These are phyloP conservation scores for Pseudomicrostroma phylloplanum DNA, from an alignment of 1,284 basidiomycete genomes.

Conservation along the genomic window DNA sequence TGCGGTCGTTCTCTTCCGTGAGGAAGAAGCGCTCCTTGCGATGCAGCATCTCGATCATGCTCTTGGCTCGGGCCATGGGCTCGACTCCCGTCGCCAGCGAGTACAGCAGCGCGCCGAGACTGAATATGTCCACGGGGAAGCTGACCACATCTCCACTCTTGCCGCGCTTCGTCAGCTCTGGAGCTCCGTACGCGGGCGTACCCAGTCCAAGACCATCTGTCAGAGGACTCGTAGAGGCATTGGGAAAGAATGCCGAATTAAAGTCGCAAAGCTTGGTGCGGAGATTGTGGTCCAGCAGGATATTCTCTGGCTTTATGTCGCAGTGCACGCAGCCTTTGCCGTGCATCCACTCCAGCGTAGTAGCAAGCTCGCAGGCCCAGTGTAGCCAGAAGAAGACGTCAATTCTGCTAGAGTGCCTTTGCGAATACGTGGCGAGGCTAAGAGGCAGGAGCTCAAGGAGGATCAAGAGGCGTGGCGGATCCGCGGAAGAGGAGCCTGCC, in stretches of 20 bases:
- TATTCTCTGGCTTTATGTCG: slow-evolving; percentile 49
- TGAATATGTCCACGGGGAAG: slow-evolving; percentile 44
- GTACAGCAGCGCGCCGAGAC: slow-evolving; percentile 44
- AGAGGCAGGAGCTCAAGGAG: slow-evolving; percentile 44
- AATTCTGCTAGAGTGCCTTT: slow-evolving; percentile 23
- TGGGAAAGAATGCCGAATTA: slow-evolving; percentile 46
- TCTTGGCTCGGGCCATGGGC: slow-evolving; percentile 36
- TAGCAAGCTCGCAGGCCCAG: slow-evolving; percentile 40
- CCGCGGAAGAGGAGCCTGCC: not conserved
- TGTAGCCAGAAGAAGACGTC: slow-evolving; percentile 32
- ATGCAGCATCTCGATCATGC: slow-evolving; percentile 44
- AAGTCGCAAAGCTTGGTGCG: slow-evolving; percentile 44
- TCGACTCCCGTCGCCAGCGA: slow-evolving; percentile 42
- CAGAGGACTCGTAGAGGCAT: slow-evolving; percentile 28
- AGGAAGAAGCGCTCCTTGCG: slow-evolving; percentile 43
- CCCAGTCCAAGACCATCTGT: slow-evolving; percentile 41
- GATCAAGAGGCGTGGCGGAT: slow-evolving; percentile 43
- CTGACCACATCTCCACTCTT: slow-evolving; percentile 24
- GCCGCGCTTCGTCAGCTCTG: slow-evolving; percentile 33
- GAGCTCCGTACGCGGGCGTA: slow-evolving; percentile 46
- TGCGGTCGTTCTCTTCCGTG: slow-evolving; percentile 43
- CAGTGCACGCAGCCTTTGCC: slow-evolving; percentile 40
- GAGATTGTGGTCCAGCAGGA: slow-evolving; percentile 22
- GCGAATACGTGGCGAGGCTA: slow-evolving; percentile 29
- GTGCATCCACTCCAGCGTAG: slow-evolving; percentile 39